Evolutionary conservation across 768 basidiomycete genomes (phyloP).

Genomic region (Lentinula aciculospora): DNA sequence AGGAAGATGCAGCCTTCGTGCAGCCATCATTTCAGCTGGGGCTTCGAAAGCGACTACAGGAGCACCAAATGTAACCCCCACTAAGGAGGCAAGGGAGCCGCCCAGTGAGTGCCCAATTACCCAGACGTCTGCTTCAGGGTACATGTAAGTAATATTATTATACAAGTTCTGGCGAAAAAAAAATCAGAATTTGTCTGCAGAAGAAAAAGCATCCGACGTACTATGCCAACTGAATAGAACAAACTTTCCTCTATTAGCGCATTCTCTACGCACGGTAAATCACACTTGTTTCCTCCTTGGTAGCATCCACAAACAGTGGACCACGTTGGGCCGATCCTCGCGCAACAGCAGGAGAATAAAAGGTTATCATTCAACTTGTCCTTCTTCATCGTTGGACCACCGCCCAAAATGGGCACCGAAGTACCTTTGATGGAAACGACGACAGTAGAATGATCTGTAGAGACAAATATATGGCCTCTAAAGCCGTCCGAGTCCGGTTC

Average conservation of each 20-base stretch:
- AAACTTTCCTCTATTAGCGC: constrained; percentile 76
- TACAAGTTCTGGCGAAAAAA: constrained; percentile 71
- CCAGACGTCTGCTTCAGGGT: constrained; percentile 89
- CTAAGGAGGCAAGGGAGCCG: constrained; percentile 76
- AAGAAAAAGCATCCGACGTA: constrained; percentile 30
- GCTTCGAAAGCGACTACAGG: constrained; percentile 91
- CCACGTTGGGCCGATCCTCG: constrained; percentile 93
- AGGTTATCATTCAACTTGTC: constrained; percentile 95
- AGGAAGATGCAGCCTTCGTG: constrained; percentile 80
- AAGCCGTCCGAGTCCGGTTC: constrained; percentile 85
- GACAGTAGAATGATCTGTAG: constrained; percentile 77
- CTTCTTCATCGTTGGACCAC: constrained; percentile 79
- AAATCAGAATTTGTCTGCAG: background rate
- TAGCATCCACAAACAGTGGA: constrained; percentile 88
- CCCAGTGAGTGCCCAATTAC: constrained; percentile 84
- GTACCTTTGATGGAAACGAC: constrained; percentile 93
- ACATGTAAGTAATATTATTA: constrained; percentile 88
- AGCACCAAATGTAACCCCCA: constrained; percentile 87
- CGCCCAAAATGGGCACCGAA: constrained; percentile 67
- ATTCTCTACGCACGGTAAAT: constrained; percentile 73
- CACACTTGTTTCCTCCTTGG: constrained; percentile 68
- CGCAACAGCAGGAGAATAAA: constrained; percentile 96
- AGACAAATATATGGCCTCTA: constrained; percentile 89
- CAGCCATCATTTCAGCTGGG: constrained; percentile 66
- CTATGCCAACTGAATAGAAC: constrained; percentile 84